Evolutionary conservation across 352 stramenopile species (phyloP).

Genomic region (Phytophthora sansomeana): DNA sequence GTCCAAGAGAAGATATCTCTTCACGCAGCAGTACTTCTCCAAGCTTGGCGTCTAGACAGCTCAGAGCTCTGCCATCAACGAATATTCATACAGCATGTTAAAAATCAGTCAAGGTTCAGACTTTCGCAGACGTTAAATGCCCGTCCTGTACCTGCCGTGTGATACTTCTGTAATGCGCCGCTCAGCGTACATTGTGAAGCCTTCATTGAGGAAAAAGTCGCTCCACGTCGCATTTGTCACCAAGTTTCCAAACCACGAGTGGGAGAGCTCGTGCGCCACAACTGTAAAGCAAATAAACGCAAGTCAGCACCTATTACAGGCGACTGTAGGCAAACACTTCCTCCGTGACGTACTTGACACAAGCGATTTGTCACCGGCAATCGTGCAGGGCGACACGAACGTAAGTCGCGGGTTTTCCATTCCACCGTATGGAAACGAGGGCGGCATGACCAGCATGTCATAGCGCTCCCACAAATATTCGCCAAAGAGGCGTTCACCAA

Average conservation of each 20-base stretch:
- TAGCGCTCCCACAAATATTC: constrained; percentile 89
- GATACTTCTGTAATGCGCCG: constrained; percentile 70
- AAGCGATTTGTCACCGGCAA: constrained; percentile 83
- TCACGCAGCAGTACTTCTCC: constrained; percentile 69
- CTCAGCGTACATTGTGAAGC: constrained; percentile 90
- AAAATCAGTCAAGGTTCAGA: neutral
- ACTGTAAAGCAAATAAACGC: constrained; percentile 34
- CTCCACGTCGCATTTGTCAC: constrained; percentile 89
- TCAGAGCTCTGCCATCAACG: constrained; percentile 54
- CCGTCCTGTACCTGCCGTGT: constrained; percentile 57
- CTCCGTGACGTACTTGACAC: constrained; percentile 57
- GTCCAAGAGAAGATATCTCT: constrained; percentile 75
- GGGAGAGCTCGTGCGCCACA: constrained; percentile 84
- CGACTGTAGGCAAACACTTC: neutral
- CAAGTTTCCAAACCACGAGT: constrained; percentile 89
- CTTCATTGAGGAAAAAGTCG: constrained; percentile 91
- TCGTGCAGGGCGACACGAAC: constrained; percentile 81
- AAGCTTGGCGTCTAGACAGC: constrained; percentile 78
- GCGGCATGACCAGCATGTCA: constrained; percentile 86
- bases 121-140: neutral
- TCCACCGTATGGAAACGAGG: constrained; percentile 96
- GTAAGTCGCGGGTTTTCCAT: constrained; percentile 97
- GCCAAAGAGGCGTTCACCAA: constrained; percentile 80
- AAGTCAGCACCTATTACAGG: neutral
- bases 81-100: neutral